These are phyloP conservation scores for Leccinum rimulosum DNA, from an alignment of 768 basidiomycete genomes.

Conservation along the genomic window DNA sequence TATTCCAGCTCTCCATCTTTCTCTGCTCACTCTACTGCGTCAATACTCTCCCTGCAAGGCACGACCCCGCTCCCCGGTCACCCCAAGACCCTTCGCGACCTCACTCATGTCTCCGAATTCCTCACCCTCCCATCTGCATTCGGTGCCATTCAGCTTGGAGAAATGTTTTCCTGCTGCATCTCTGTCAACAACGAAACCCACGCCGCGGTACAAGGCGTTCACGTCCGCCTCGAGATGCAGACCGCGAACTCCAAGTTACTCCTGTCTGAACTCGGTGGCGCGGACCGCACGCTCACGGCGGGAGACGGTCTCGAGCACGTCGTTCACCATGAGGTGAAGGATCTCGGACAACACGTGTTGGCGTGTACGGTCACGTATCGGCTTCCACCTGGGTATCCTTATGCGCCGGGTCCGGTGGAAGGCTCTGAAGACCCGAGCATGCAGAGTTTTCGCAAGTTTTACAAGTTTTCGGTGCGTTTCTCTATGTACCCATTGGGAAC, in stretches of 20 bases:
- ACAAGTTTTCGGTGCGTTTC: constrained; percentile 80
- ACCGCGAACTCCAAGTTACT: constrained; percentile 65
- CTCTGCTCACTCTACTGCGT: constrained; percentile 76
- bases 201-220: constrained; percentile 58
- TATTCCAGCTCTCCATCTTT: constrained; percentile 82
- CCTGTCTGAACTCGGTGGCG: constrained; percentile 62
- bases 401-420: constrained; percentile 45
- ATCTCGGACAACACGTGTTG: constrained; percentile 87
- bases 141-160: constrained; percentile 84
- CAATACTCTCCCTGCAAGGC: constrained; percentile 75
- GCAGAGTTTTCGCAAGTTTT: constrained; percentile 83
- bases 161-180: constrained; percentile 81
- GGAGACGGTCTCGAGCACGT: constrained; percentile 65
- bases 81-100: constrained; percentile 81
- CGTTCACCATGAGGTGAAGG: constrained; percentile 89
- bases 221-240: constrained; percentile 81
- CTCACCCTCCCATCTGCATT: constrained; percentile 81
- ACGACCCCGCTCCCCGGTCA: constrained; percentile 65
- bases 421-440: constrained; percentile 52
- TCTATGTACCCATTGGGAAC: neutral
- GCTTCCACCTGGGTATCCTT: constrained; percentile 57
- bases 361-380: constrained; percentile 83
- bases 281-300: constrained; percentile 44
- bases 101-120: constrained; percentile 75
- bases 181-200: constrained; percentile 79